Conservation (phyloP, 2,329 filamentous ascomycete genomes). For the Ophiognomonia clavigignenti-juglandacearum region DNA sequence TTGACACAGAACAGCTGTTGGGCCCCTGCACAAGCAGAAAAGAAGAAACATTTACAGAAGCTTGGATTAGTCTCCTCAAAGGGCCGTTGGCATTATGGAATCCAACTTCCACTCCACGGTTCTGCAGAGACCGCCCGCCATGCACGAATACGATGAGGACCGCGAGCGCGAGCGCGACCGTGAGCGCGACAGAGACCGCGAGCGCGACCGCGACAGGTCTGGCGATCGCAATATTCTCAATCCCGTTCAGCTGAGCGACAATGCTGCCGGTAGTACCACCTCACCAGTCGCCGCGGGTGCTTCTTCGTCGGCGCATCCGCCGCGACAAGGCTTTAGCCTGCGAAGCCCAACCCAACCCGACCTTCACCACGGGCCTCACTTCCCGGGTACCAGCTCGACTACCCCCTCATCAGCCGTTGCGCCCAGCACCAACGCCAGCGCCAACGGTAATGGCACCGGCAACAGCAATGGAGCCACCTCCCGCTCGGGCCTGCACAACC, state of each 20-base stretch:
- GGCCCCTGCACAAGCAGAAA: no score
- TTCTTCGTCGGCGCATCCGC: conserved; percentile 6
- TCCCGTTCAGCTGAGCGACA: conserved; percentile 22
- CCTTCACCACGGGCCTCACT: conserved; percentile 26
- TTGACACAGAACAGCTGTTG: neutral
- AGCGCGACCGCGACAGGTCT: conserved; percentile 15
- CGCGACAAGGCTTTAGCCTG: conserved; percentile 42
- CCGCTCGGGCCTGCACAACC: conserved; percentile 18
- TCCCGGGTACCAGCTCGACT: conserved; percentile 24
- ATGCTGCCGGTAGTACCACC: conserved; percentile 1
- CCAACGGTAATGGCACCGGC: conserved; percentile 24
- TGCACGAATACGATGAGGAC: conserved; percentile 33
- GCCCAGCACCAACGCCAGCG: conserved; percentile 22
- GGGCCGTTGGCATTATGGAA: conserved; percentile 35
- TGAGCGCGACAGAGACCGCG: conserved; percentile 11
- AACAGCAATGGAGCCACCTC: conserved; percentile 21
- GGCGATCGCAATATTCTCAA: conserved; percentile 44
- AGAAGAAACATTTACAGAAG: no score
- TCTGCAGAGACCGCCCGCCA: conserved; percentile 39
- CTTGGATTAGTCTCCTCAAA: no score
- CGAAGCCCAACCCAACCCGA: conserved; percentile 44
- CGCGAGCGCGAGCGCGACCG: conserved; percentile 23
- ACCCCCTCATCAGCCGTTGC: conserved; percentile 18
- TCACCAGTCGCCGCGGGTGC: conserved; percentile 8
- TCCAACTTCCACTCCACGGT: conserved; percentile 46